Evolutionary conservation across 352 stramenopile species (phyloP), one percentile per base, ranked within the genome.

Genomic region (Saprolegnia diclina): DNA sequence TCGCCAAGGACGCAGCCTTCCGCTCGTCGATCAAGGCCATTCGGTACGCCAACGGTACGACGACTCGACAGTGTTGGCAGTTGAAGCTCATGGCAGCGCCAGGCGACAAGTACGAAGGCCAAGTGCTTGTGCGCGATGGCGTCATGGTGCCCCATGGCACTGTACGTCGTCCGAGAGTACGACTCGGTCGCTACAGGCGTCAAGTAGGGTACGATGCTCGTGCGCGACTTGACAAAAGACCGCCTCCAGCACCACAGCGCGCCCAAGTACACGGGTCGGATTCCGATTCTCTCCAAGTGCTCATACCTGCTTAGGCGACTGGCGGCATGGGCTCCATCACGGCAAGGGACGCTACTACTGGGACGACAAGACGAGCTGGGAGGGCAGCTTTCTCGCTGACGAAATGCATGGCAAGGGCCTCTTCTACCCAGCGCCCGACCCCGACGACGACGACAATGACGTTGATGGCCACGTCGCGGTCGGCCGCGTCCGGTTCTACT

Each of bases 321-420:
- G 82, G 80, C 74, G 75, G 68, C 64, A 88, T 44, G 82, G 80
- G 21, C 79, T 84, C 32, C 87, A 83, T 75, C 80, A 90, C 56
- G 82, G 82, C 21, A 40, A 42, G 2, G 82, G 80, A 9, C 85
- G 72, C 46, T 89, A 86, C 64, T 79, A 77, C 61, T 90, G 82
- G 82, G 55, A 71, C 32, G 79, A 82, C 32, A 78, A 79, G 0
- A 78, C 81, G 35, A 80, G 78, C 19, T 90, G 80, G 82, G 74
- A 79, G 18, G 82, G 82, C 4, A 72, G 75, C 38, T 87, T 90
- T 32, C 76, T 86, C 37, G 76, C 77, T 9, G 74, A 88, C 63
- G 80, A 90, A 64, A 75, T 88, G 59, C 76, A 89, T 11, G 82
- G 82, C 54, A 82, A 82, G 37, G 82, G 82, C 0, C 54, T 87